Conservation (phyloP, 192 early-diverging fungal species). For the Backusella australiensis region DNA sequence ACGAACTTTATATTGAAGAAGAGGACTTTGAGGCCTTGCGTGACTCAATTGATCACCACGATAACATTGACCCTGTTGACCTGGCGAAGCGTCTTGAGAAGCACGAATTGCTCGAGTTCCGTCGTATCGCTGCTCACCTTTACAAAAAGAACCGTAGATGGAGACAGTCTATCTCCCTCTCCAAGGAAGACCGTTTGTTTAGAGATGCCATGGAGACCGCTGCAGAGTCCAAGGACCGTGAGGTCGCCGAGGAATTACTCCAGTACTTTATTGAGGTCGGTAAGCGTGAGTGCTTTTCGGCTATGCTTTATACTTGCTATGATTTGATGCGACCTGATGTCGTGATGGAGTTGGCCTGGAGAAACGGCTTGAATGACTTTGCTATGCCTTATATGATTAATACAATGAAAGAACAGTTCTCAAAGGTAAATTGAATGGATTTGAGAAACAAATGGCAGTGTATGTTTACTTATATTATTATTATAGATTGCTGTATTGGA, state of each 20-base stretch:
- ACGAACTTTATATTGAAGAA: constrained; percentile 97
- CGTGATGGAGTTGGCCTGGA: constrained; percentile 92
- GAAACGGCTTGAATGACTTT: constrained; percentile 85
- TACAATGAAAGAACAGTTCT: constrained; percentile 80
- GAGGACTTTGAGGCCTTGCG: constrained; percentile 93
- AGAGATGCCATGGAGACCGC: constrained; percentile 99
- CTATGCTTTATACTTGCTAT: constrained; percentile 92
- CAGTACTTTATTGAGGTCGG: constrained; percentile 93
- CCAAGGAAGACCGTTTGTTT: constrained; percentile 96
- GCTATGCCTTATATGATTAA: constrained; percentile 99
- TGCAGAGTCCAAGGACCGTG: constrained; percentile 80
- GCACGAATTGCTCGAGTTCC: constrained; percentile 96
- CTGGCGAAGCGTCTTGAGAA: constrained; percentile 92
- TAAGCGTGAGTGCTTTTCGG: constrained; percentile 93
- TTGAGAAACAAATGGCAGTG: not conserved
- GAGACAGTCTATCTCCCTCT: constrained; percentile 91
- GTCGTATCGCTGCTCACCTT: constrained; percentile 93
- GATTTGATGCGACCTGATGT: constrained; percentile 92
- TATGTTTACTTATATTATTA: not conserved
- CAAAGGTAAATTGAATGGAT: constrained; percentile 58
- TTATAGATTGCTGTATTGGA: constrained; percentile 48
- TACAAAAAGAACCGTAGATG: constrained; percentile 98
- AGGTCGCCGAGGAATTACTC: constrained; percentile 92
- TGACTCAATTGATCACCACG: constrained; percentile 91
- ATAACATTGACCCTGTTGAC: constrained; percentile 93